Conservation (phyloP, 129 eudicot genomes). For the Oenanthe sinensis region DNA sequence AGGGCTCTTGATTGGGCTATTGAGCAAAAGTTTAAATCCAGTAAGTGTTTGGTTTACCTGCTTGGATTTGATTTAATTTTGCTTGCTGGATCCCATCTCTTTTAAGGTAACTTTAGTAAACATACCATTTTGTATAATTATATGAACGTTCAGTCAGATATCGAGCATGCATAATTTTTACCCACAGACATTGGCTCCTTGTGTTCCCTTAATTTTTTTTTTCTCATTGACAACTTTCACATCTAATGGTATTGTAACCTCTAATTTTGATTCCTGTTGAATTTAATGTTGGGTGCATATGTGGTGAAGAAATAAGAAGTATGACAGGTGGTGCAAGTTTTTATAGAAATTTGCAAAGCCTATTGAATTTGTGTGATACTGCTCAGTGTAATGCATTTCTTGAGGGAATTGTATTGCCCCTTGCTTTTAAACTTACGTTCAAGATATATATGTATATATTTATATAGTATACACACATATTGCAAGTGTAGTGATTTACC, state of each 20-base stretch:
- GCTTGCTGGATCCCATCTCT: not conserved
- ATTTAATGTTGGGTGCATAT: not conserved
- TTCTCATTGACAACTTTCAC: not conserved
- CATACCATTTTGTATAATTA: not conserved
- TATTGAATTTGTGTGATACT: not conserved
- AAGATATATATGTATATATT: not conserved
- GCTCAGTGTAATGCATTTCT: not conserved
- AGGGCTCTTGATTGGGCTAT: conserved; percentile 74
- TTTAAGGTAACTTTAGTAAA: not conserved
- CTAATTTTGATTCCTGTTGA: not conserved
- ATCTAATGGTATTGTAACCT: not conserved
- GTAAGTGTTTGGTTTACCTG: conserved; percentile 20
- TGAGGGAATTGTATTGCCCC: not conserved
- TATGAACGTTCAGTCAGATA: no score
- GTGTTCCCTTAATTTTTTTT: not conserved
- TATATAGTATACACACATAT: not conserved
- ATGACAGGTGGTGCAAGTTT: not conserved
- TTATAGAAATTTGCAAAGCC: not conserved
- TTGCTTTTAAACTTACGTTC: not conserved
- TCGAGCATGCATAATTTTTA: not conserved
- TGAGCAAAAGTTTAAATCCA: conserved; percentile 51
- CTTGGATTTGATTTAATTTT: not conserved
- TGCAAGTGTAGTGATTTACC: not conserved
- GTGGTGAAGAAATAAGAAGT: not conserved
- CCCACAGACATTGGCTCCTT: not conserved